Evolutionary conservation across 1,284 basidiomycete genomes (phyloP), one percentile per base, ranked within the genome.

Genomic region (Microbotryum intermedium): DNA sequence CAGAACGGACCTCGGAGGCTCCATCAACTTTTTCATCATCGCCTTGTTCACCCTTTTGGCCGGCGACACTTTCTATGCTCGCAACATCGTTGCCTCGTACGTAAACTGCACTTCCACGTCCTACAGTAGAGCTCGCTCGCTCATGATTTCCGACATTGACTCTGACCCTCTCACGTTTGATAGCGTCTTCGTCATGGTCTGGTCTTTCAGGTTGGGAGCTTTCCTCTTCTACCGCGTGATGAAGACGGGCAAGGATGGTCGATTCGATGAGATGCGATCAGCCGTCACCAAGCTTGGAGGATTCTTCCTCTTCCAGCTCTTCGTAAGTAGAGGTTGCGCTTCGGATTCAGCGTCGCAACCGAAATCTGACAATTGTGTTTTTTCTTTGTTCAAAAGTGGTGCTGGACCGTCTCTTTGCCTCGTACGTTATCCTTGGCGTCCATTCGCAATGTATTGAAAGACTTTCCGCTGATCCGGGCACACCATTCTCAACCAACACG

Each of bases 401-500:
- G 16, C 53, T 20, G 2, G 28, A 39, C 16, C 2, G 28, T 9
- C 3, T 42, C 8, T 8, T 34, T 47, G 4, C 39, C 30, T 28
- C 25, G 21, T 30, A 20, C 28, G 29, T 39, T 5, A 16, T 48
- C 46, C 53, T 28, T 5, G 58, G 60, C 57, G 55, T 57, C 39
- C 52, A 55, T 57, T 60, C 84, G n/a, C n/a, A n/a, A n/a, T n/a
- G n/a, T n/a, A n/a, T n/a, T n/a, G n/a, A n/a, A n/a, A n/a, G n/a
- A n/a, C n/a, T n/a, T n/a, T n/a, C n/a, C n/a, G 29, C 29, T 30
- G 6, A 30, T 10, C 29, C 6, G 10, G 29, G 29, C 29, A 5
- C 29, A 5, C 10, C 29, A 10, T 30, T 5, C 10, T 30, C 29
- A 30, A 30, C 29, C 1, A n/a, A n/a, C 74, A 86, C 0, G 84